These are phyloP conservation scores for Stenocarpella maydis DNA, from an alignment of 2,329 filamentous ascomycete genomes.

Conservation along the genomic window DNA sequence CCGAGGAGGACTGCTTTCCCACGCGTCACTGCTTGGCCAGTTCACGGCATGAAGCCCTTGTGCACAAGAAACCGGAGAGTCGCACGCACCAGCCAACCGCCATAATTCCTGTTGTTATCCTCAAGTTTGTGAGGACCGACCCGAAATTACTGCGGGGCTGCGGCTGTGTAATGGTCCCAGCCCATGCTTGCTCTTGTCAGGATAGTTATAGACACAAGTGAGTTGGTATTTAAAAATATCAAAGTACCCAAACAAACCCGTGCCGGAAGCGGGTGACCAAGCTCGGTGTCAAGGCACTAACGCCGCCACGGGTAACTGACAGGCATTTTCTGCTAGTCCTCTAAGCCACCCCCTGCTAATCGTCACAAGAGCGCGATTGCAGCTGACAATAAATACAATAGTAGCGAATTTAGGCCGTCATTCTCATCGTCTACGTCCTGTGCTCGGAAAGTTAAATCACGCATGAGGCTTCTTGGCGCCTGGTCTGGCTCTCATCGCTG, in stretches of 20 bases:
- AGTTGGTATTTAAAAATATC: background rate
- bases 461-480: background rate
- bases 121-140: background rate
- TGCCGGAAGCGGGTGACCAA: background rate
- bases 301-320: background rate
- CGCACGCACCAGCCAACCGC: too few species aligned
- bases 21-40: conserved; percentile 11
- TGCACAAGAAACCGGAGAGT: too few species aligned
- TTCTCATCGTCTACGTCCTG: background rate
- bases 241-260: too few species aligned
- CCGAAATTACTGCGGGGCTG: background rate
- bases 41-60: background rate
- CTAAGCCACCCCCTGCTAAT: background rate
- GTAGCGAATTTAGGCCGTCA: background rate
- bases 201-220: background rate
- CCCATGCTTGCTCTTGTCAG: too few species aligned
- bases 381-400: background rate
- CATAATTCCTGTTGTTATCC: background rate
- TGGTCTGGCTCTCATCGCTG: background rate
- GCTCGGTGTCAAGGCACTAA: background rate
- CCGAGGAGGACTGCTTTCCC: conserved; percentile 13
- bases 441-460: conserved; percentile 1
- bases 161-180: background rate
- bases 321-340: background rate
- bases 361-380: background rate